Base-by-base conservation (phyloP, 1,284 basidiomycete species). In the Marasmius oreades region DNA sequence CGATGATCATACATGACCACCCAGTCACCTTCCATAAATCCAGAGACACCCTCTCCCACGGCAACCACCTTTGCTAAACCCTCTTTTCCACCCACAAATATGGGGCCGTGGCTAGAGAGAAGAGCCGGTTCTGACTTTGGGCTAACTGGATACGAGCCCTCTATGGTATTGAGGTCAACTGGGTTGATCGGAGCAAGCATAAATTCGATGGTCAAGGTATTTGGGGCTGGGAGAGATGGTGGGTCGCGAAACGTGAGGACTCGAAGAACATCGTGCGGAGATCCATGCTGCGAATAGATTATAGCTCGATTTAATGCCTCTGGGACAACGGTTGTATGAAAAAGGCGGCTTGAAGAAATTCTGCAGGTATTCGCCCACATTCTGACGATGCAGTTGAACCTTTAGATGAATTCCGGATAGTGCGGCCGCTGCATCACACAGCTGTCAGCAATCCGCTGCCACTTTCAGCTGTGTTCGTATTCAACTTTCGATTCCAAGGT, bases 101-200 rank as follows among this genome's bases (percentile, higher is more conserved):
- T 72, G 2, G 77, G 67, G 11, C 70, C 50, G 28, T 31, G 28
- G 4, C 5, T 5, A 10, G 28, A 31, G 10, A 31, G 10, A 44
- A 81, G 61, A 26, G 70, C 67, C 14, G 73, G 70, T 7, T 73
- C 67, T 22, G 74, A 71, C 1, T 62, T 64, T 0, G 90, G 88
- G 62, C 83, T 85, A 14, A 79, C 69, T 0, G 92, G 91, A 66
- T 93, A 93, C 16, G 89, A 81, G 12, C 92, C 92, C 69, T 93
- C 85, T 44, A 93, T 78, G 46, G 90, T 87, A 61, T 93, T 93
- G 63, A 90, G 70, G 61, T 93, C 91, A 8, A 90, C 82, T 2
- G 90, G 90, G 66, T 93, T 93, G 55, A 93, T 81, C 5, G 91
- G 88, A 2, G 88, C 79, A n/a, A 91, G 77, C 16, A 86, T 70